Evolutionary conservation across 2,329 filamentous ascomycete genomes (phyloP), one percentile per base, ranked within the genome.

Genomic region (Fusarium odoratissimum): DNA sequence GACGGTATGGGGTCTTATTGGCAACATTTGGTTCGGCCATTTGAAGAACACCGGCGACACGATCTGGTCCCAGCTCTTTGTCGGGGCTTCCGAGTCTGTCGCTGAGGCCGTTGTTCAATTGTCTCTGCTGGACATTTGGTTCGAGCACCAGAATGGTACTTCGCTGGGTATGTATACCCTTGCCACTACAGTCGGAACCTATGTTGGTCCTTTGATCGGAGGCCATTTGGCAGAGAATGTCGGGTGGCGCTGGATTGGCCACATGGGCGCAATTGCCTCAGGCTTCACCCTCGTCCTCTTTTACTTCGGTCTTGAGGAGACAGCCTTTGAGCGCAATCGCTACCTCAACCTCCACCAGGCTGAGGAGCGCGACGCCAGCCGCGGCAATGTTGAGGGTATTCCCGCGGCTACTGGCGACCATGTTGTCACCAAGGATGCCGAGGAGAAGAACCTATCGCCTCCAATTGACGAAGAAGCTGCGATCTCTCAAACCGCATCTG

Each of bases 51-150:
- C 80, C 3, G 76, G 80, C 21, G 86, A 88, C 63, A 84, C 86
- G 5, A 84, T 89, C 61, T 88, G 86, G 83, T 86, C 86, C 51
- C 88, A 89, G 75, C 81, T 89, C 5, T 89, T 89, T 60, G 86
- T 89, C 5, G 88, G 88, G 21, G 87, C 87, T 6, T 89, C 87
- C 8, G 87, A 89, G 77, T 84, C 86, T 13, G 86, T 86, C 45
- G 87, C 86, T 4, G 88, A 90, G 77, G 87, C 88, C 1, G 84
- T 86, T 35, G 87, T 87, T 11, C 88, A 90, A 74, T 78, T 89
- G n/a, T 88, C 86, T 4, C 80, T 90, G 33, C 86, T 87, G 12
- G 88, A 89, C 71, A 82, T 89, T 35, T 89, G 88, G 81, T 89
- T 87, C 68, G 86, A 89, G 78, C 88, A 90, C 72, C 86, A 88